phyloP scores from a whole-genome alignment of 2,329 filamentous ascomycete genomes.

The Phialemoniopsis sp. region DNA sequence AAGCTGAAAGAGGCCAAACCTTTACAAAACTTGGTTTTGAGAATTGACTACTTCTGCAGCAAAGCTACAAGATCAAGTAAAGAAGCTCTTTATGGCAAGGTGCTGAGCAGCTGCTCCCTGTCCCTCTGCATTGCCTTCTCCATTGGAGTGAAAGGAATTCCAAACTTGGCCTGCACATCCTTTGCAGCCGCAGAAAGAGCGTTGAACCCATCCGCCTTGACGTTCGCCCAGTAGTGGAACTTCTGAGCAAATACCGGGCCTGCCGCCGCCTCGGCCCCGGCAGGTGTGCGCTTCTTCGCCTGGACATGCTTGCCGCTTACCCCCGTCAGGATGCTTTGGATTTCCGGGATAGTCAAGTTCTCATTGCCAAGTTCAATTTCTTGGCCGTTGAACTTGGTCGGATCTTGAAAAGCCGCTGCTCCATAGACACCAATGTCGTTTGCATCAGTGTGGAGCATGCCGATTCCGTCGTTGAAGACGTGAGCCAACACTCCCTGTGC shows the following conservation, averaged over 20 bases:
- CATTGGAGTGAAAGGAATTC: background rate
- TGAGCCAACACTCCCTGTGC: conserved; percentile 21
- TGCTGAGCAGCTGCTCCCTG: background rate
- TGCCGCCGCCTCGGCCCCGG: background rate
- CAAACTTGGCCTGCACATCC: background rate
- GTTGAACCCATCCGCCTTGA: background rate
- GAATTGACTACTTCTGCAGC: no score
- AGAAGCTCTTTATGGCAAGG: no score
- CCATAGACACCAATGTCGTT: conserved; percentile 25
- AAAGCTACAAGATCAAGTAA: no score
- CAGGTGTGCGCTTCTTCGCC: conserved; percentile 9
- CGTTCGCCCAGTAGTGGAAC: background rate
- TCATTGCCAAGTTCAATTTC: conserved; percentile 24
- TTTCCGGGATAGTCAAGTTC: conserved; percentile 21
- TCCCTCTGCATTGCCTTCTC: background rate
- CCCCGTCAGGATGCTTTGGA: conserved; percentile 17
- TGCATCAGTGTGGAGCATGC: conserved; percentile 20
- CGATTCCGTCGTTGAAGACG: conserved; percentile 10
- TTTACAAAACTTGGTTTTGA: no score
- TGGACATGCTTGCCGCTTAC: conserved; percentile 23
- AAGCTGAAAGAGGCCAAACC: no score
- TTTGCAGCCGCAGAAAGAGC: background rate
- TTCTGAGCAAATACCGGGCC: background rate
- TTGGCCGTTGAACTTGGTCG: conserved; percentile 19
- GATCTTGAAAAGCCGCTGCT: conserved; percentile 22